Evolutionary conservation across 106 monocot genomes (phyloP), one percentile per base, ranked within the genome.

Genomic region (Dendrobium officinale): DNA sequence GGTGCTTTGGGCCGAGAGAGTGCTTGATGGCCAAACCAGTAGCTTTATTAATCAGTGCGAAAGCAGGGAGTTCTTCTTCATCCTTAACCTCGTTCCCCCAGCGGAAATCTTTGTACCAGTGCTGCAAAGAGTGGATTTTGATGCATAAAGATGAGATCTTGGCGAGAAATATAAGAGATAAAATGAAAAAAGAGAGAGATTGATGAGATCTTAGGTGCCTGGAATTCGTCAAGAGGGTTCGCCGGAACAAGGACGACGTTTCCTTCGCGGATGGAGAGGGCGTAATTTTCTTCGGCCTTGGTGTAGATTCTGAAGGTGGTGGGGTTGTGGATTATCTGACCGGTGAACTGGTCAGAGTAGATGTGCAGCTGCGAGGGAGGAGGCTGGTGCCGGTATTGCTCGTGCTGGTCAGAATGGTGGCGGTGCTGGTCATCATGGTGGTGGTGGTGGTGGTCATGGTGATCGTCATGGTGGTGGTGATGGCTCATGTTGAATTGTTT

Each of bases 51-150:
- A 93, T 79, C 29, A 95, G 93, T 45, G 92, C 88, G 76, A 95
- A 95, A 48, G 81, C 84, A 0, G 95, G 90, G 48, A 78, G 45
- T 0, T 89, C 91, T 79, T 89, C 92, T 49, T 91, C 89, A 75
- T 95, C 95, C 89, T 95, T 95, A 58, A 95, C 89, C 80, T 47
- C 81, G 6, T 83, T 78, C 79, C 86, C 86, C 82, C 70, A 85
- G 29, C 77, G 86, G 85, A 93, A 80, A 75, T 93, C 95, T 81
- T 95, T 95, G 91, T 91, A 88, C 95, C 95, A 95, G 85, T 95
- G 95, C 95, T 95, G 74, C 45, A 31, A 74, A 43, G 19, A 20
- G 42, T 6, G 41, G 43, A 9, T 43, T 74, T 73, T 74, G 6
- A 43, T n/a, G 74, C 5, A 74, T 18, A 33, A 70, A 33, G 29